Percentiles rank a stretch among this genome's conserved stretches.
Conservation (phyloP, 768 basidiomycete genomes). For the Russula compacta region DNA sequence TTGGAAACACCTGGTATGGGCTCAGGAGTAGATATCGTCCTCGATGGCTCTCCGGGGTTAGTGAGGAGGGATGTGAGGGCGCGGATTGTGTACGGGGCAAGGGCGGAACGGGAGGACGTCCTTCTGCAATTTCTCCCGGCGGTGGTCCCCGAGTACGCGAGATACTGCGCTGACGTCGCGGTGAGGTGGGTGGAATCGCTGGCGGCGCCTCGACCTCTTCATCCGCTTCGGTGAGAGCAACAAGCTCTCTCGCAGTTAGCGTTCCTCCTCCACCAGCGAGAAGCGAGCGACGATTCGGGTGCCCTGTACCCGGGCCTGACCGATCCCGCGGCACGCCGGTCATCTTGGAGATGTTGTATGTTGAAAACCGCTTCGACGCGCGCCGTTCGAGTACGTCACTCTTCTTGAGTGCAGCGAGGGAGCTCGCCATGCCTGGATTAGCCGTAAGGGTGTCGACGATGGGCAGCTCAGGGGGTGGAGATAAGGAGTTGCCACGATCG, state of each 20-base stretch:
- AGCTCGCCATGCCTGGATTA: conserved; percentile 45
- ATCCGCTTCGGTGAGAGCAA: conserved; percentile 65
- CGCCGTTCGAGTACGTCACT: conserved; percentile 80
- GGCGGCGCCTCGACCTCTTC: conserved; percentile 36
- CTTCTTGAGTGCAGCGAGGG: conserved; percentile 82
- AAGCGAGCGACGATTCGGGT: conserved; percentile 58
- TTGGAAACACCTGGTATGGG: conserved; percentile 25
- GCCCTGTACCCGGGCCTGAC: conserved; percentile 27
- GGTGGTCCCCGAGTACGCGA: conserved; percentile 21
- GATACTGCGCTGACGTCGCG: conserved; percentile 21
- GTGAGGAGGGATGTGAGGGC: background rate
- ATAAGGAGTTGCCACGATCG: conserved; percentile 18
- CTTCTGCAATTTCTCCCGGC: conserved; percentile 24
- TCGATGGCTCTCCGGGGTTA: background rate
- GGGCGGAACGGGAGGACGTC: conserved; percentile 29
- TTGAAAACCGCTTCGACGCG: conserved; percentile 92
- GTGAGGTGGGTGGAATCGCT: conserved; percentile 13
- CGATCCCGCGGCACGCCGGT: conserved; percentile 48
- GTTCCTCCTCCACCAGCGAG: conserved; percentile 45
- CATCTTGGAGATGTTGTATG: conserved; percentile 93
- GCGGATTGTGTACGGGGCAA: conserved; percentile 12
- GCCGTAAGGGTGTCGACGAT: conserved; percentile 42
- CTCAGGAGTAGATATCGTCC: background rate
- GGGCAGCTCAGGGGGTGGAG: conserved; percentile 30
- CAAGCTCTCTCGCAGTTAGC: conserved; percentile 63